phyloP scores from a whole-genome alignment of 495 filamentous ascomycete genomes.

The Hyaloscypha variabilis region DNA sequence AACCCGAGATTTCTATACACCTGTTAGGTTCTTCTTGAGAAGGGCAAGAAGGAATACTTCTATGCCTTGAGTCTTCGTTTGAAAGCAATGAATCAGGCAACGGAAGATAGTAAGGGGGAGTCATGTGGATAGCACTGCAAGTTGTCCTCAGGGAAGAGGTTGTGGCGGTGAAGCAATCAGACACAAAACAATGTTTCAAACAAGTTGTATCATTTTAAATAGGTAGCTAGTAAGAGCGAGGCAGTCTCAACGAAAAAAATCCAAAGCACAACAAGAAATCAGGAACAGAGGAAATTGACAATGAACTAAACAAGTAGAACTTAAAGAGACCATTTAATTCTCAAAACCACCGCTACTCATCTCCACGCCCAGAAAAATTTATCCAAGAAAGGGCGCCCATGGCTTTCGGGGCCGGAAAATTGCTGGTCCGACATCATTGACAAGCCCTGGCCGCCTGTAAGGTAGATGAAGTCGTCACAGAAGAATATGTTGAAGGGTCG shows the following conservation, averaged over 20 bases:
- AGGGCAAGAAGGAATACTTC: too few species aligned
- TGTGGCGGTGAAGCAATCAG: too few species aligned
- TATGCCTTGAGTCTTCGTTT: too few species aligned
- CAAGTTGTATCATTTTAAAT: too few species aligned
- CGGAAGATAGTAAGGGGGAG: too few species aligned
- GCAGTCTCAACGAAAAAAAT: too few species aligned
- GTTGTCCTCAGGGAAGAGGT: too few species aligned
- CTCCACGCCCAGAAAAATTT: not conserved
- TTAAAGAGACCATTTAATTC: not conserved
- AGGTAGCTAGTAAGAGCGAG: too few species aligned
- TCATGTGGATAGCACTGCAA: too few species aligned
- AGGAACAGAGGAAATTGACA: not conserved
- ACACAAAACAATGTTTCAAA: too few species aligned
- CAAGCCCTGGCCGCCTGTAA: not conserved
- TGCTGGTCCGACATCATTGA: not conserved
- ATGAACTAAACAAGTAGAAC: not conserved
- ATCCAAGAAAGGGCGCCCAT: not conserved
- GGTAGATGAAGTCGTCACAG: not conserved
- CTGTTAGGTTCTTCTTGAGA: slow-evolving; percentile 38
- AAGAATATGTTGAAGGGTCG: too few species aligned
- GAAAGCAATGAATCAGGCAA: too few species aligned
- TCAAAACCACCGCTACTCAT: not conserved
- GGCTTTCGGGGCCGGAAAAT: not conserved
- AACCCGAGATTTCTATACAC: slow-evolving; percentile 64
- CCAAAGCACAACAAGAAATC: not conserved